Evolutionary conservation across 2,329 filamentous ascomycete genomes (phyloP), one percentile per base, ranked within the genome.

Genomic region (Penicillium paneum): DNA sequence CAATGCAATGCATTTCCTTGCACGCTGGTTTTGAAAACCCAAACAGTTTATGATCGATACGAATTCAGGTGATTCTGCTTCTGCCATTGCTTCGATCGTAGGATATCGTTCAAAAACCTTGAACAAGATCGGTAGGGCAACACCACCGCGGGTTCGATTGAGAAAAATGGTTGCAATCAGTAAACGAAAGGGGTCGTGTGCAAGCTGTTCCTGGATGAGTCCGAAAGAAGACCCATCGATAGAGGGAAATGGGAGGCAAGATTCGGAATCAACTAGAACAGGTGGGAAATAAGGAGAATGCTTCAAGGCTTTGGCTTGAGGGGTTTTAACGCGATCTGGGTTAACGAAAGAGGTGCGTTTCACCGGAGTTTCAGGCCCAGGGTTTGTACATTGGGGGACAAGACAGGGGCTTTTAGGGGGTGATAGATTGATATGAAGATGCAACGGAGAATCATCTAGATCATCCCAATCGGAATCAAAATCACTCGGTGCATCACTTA

Each of bases 101-200:
- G 89, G 88, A 56, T 89, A 96, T 3, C 74, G 76, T 12, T 79
- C 74, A 63, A 89, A 87, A 12, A 96, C 77, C 13, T 79, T 68
- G 68, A 86, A 86, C 60, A 96, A 88, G 0, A 88, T 79, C 0
- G 92, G 92, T 28, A 94, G 86, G 4, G 91, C 90, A 10, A 83
- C 79, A 43, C 79, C 81, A 11, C 90, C 92, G 3, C 83, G 80
- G 0, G 91, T 96, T 55, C 88, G 86, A 70, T 93, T 93, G 29
- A 96, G 83, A 64, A 96, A 92, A 0, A 90, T 91, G 5, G 91
- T 86, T 12, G 89, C 91, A 29, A 96, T 79, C 1, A 96, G 81
- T 1, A 97, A 82, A 60, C 85, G 86, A 71, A 95, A 96, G 0
- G 91, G 88, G 53, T 91, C 81, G 46, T 82, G 72, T 2, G 85